Conservation (phyloP, 768 basidiomycete species). For the Amanita jacksonii region DNA sequence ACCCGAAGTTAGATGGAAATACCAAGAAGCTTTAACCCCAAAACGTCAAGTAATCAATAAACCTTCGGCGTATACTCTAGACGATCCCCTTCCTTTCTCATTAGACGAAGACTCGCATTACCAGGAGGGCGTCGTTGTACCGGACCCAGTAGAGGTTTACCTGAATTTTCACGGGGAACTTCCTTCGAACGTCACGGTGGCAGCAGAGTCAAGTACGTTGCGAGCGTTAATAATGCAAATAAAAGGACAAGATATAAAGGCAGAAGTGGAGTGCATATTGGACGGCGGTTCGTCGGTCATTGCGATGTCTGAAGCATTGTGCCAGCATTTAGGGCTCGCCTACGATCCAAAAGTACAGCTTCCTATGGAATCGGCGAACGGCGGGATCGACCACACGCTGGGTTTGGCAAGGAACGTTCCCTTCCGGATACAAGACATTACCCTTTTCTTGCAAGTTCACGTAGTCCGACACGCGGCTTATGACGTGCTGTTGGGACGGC, state of each 20-base stretch:
- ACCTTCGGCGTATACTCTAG: not conserved
- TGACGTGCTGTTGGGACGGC: conserved; percentile 10
- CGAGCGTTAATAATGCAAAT: conserved; percentile 14
- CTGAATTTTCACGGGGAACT: not conserved
- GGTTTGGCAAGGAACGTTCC: not conserved
- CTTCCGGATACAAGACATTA: not conserved
- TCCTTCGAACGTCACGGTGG: conserved; percentile 10
- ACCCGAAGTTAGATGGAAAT: conserved; percentile 13
- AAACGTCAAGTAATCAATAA: not conserved
- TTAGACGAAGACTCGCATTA: too few relatives aligned
- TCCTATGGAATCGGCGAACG: conserved; percentile 15
- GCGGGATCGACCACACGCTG: too few relatives aligned
- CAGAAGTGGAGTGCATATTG: conserved; percentile 14
- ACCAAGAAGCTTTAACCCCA: conserved; percentile 13
- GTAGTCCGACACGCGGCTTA: conserved; percentile 11
- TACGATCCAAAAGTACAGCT: conserved; percentile 15
- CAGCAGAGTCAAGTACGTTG: conserved; percentile 16
- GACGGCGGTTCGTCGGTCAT: conserved; percentile 20
- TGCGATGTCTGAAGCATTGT: conserved; percentile 15
- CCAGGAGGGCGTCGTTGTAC: too few relatives aligned
- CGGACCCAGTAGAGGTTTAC: not conserved
- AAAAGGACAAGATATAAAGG: conserved; percentile 13
- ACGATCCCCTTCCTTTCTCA: not conserved
- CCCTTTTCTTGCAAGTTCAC: conserved; percentile 8
- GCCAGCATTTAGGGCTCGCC: conserved; percentile 9